Evolutionary conservation across 805 yeast genomes (phyloP), one percentile per base, ranked within the genome.

Genomic region (Wickerhamiella slavikovae): DNA sequence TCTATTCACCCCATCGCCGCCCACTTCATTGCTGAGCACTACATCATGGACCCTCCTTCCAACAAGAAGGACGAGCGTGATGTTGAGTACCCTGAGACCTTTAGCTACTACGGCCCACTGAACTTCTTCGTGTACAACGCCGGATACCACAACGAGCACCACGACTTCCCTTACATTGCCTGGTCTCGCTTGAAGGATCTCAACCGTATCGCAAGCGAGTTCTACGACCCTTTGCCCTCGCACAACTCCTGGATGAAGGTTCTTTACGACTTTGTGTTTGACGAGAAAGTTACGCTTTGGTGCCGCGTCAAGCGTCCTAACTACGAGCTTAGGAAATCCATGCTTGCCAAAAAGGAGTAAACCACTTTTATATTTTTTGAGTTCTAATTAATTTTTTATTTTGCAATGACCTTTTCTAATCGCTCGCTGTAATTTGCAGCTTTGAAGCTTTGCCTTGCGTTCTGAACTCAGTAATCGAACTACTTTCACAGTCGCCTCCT

Each of bases 1-100:
- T 77, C 92, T 0, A 58, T 78, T 46, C 95, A 82, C 46, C 95
- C 95, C 17, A 71, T 80, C 35, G 92, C 94, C 1, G 95, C 94
- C 14, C 95, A 82, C 54, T 82, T 82, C 52, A 78, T 82, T 38
- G 85, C 93, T n/a, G 95, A 82, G 48, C 95, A 82, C 49, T 79
- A 78, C 46, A 68, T 79, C 10, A 59, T 79, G 49, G 39, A 42
- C 28, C 47, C 43, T 7, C 47, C 47, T 17, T n/a, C n/a, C n/a
- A 16, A 22, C 10, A 26, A 28, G 24, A 48, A 49, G 28, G 32
- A 28, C 27, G 31, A 37, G 12, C 37, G 34, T 12, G 35, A 34
- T 18, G 38, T 48, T 2, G 17, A 28, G 21, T 42, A 42, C 19
- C 70, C 75, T 6, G 95, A 82, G 47, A 82, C 95, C 0, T 82